Conservation (phyloP, 305 asterid species). For the Stenogyne calaminthoides region DNA sequence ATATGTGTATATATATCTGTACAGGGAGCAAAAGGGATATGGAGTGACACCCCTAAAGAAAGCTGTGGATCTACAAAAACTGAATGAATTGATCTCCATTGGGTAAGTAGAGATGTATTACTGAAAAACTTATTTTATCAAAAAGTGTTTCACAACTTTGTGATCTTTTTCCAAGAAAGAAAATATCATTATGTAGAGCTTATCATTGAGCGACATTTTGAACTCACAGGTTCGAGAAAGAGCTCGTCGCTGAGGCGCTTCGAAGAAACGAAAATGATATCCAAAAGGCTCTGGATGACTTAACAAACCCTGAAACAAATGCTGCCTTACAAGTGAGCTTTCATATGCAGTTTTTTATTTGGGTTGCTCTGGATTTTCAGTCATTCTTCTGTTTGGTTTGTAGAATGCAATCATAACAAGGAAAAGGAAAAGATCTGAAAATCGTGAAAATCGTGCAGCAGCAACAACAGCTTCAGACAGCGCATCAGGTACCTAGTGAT, state of each 20-base stretch:
- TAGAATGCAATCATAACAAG: slow-evolving; percentile 65
- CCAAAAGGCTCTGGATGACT: slow-evolving; percentile 82
- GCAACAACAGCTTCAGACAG: slow-evolving; percentile 76
- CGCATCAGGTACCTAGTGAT: slow-evolving; percentile 57
- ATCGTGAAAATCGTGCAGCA: slow-evolving; percentile 50
- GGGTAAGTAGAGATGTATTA: slow-evolving; percentile 48
- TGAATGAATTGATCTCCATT: slow-evolving; percentile 67
- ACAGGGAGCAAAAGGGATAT: slow-evolving; percentile 81
- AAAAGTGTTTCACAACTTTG: too few relatives aligned
- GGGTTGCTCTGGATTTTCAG: slow-evolving; percentile 18
- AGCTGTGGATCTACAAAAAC: slow-evolving; percentile 75
- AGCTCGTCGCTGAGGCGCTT: slow-evolving; percentile 91
- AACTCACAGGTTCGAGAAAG: slow-evolving; percentile 66
- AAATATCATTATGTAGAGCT: too few relatives aligned
- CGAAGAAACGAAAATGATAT: slow-evolving; percentile 90
- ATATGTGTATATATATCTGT: too few relatives aligned
- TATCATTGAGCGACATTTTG: background rate
- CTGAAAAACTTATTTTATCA: background rate
- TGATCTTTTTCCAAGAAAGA: too few relatives aligned
- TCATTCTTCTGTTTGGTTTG: slow-evolving; percentile 25
- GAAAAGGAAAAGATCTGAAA: slow-evolving; percentile 62
- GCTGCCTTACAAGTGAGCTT: slow-evolving; percentile 66
- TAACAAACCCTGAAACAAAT: slow-evolving; percentile 77
- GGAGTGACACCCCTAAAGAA: slow-evolving; percentile 81
- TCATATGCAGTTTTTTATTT: slow-evolving; percentile 20